Base-by-base conservation (phyloP, 768 basidiomycete species). In the Podaxis sp. region DNA sequence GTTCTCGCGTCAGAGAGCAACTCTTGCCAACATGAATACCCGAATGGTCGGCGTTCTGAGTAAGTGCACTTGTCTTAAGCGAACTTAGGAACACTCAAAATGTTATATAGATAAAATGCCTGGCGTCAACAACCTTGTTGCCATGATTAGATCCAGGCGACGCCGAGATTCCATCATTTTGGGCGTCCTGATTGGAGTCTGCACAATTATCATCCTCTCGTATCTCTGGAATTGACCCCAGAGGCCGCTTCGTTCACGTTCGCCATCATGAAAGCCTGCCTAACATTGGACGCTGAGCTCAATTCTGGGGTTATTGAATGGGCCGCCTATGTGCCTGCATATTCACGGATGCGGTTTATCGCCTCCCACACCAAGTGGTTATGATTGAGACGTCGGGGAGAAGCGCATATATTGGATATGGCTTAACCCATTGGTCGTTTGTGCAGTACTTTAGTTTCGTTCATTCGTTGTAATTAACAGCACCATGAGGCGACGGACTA, bases 91-190 rank as follows among this genome's bases (percentile, higher is more conserved):
- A 5, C 51, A 25, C 16, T 52, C n/a, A 50, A 38, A 50, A n/a
- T 27, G n/a, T 35, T n/a, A 35, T 60, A 13, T 65, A 95, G 93
- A 80, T 68, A 87, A 90, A 5, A 89, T 98, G 73, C 97, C 97
- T n/a, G 95, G 96, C 1, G 88, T 99, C 65, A 95, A 93, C 74
- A 91, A 89, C 62, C 73, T 98, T 46, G 77, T 98, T 37, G 82
- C 82, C 1, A 95, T 98, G 92, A 98, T 99, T 72, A 91, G 91
- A 71, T 87, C 92, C 13, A 83, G 96, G 48, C 83, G 96, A 66
- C 80, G 95, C 62, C 78, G 95, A 68, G 97, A 99, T 72, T 84
- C 92, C 2, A 81, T 98, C 63, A 93, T 98, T 65, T 72, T 98
- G 71, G 95, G 94, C 7, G 76, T 86, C 59, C 77, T 97, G n/a